Evolutionary conservation across 1,139 yeast genomes (phyloP).

Genomic region (Saccharomycopsis phalli): DNA sequence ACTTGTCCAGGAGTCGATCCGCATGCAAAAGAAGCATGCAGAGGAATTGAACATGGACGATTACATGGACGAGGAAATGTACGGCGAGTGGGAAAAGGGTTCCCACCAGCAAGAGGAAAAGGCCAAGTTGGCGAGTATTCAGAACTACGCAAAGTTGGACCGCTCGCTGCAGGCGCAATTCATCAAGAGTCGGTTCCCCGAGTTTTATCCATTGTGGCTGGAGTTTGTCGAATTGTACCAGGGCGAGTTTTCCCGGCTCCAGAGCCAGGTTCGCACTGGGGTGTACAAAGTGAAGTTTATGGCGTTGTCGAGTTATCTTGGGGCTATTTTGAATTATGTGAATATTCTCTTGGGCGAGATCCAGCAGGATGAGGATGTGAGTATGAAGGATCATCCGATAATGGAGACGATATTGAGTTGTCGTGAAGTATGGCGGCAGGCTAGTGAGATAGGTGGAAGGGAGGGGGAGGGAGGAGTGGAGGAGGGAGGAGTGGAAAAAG

Average conservation of each 20-base stretch:
- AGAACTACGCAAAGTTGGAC: conserved; percentile 30
- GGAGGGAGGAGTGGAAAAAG: conserved; percentile 23
- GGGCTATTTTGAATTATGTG: conserved; percentile 66
- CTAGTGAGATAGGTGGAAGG: conserved; percentile 38
- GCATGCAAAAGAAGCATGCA: conserved; percentile 79
- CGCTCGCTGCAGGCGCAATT: conserved; percentile 38
- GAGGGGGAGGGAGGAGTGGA: not conserved
- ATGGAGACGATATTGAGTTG: conserved; percentile 79
- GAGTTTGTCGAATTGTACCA: conserved; percentile 49
- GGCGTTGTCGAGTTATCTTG: conserved; percentile 72
- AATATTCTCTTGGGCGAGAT: conserved; percentile 53
- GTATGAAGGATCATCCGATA: conserved; percentile 79
- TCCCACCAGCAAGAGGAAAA: conserved; percentile 23
- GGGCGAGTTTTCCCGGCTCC: conserved; percentile 19
- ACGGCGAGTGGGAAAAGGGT: conserved; percentile 57
- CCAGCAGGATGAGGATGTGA: conserved; percentile 36
- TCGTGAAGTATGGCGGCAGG: conserved; percentile 87
- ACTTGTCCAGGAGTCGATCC: conserved; percentile 81
- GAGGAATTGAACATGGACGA: conserved; percentile 76
- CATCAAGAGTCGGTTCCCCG: conserved; percentile 65
- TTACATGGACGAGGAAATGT: conserved; percentile 73
- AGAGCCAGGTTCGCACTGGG: conserved; percentile 27
- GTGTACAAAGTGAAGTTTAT: conserved; percentile 43
- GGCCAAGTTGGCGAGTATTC: conserved; percentile 24
- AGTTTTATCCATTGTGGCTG: conserved; percentile 64